Evolutionary conservation across 2,329 filamentous ascomycete species (phyloP), one percentile per base, ranked within the genome.

Genomic region (Xylogone sp.): DNA sequence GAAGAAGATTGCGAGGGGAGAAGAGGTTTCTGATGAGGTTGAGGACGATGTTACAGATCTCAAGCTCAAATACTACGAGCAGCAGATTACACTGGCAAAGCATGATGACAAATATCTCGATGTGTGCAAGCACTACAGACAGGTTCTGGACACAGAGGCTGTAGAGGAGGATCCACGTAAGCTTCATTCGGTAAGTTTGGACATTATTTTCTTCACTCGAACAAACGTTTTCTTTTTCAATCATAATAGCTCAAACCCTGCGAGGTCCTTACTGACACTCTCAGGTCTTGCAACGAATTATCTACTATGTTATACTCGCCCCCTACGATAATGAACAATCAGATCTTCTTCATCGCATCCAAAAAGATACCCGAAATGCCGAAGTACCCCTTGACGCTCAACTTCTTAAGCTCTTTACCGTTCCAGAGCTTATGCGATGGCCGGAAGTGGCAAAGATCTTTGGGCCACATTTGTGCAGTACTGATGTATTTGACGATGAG

Each of bases 301-400:
- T 97, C 72, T 97, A 96, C 80, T 99, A 96, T 71, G 85, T 96
- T 69, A 94, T 97, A 59, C 87, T 99, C 48, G 89, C 94, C 7
- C 92, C 94, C 7, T 91, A 97, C 72, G 93, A 99, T 75, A 99
- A 99, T 71, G 94, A 99, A 71, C 94, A 99, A 70, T 94, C 93
- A 62, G 94, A 99, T 62, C 87, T 99, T 50, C 85, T 99, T 55
- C 92, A 99, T 74, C 89, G 94, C 64, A 88, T 99, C 62, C 83
- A 91, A 69, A 83, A 86, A 69, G 94, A 99, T 70, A 75, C 86
- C 7, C 88, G 94, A 57, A 92, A 92, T 68, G 74, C 83, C 10
- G 82, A 87, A 67, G 83, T 97, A 2, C 75, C 89, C 3, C 79
- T 85, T 51, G 93, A 97, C 58, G 87, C 90, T 24, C 85, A 92